Evolutionary conservation across 495 filamentous ascomycete species (phyloP), one percentile per base, ranked within the genome.

Genomic region (Aspergillus olivimuriae): DNA sequence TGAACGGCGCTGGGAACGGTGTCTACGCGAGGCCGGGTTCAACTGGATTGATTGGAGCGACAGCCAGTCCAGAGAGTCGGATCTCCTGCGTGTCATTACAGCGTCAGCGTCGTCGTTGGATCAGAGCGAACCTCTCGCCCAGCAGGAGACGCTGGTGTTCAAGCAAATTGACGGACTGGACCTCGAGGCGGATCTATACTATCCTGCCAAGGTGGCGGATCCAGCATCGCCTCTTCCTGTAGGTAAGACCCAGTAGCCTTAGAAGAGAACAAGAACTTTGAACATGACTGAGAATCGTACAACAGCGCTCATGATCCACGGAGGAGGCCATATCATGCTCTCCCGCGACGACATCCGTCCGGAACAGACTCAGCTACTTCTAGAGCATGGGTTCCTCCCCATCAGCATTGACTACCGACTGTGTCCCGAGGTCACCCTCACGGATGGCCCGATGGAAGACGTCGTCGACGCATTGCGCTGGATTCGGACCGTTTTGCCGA

Each of bases 261-360:
- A 31, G 22, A 18, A 31, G 4, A 20, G 23, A 23, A 23, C n/a
- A n/a, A n/a, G n/a, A n/a, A n/a, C n/a, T n/a, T n/a, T n/a, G n/a
- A n/a, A n/a, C n/a, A n/a, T n/a, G n/a, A n/a, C n/a, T n/a, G n/a
- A n/a, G n/a, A n/a, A n/a, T n/a, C n/a, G n/a, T n/a, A n/a, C n/a
- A 2, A 1, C 20, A 75, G 78, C 76, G 7, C 51, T 82, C 1
- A 72, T 81, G 70, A 69, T 81, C 33, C 78, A 82, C 41, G 77
- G 78, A 0, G 77, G 77, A n/a, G 65, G 76, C 20, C 72, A 80
- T 41, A 43, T 76, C 1, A 68, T 70, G 44, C 48, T 74, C 12
- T 66, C 69, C 0, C 61, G 76, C 0, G 65, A 66, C 16, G 74
- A 70, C 26, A 56, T 80, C n/a, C 58, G 64, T 0, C 62, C 58